Conservation (phyloP, 331 rosid species). For the Erythrophleum ivorense region DNA sequence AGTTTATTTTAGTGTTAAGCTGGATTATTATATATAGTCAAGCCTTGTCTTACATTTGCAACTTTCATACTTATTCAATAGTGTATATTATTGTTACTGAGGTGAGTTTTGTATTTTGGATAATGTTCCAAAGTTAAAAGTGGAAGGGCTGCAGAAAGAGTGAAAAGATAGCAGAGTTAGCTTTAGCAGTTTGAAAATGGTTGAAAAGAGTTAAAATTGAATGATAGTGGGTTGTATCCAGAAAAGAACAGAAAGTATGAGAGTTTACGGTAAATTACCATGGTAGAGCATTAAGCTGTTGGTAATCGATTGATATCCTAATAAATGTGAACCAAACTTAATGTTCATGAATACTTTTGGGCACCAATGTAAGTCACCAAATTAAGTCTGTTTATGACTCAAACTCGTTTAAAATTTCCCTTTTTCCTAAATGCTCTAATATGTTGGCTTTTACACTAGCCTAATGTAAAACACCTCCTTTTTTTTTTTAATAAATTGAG, state of each 20-base stretch:
- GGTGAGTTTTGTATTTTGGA: background rate
- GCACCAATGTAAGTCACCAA: background rate
- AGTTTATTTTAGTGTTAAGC: background rate
- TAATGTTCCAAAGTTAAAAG: background rate
- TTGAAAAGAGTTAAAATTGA: background rate
- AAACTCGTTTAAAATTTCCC: constrained; percentile 7
- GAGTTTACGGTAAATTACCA: background rate
- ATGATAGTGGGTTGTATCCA: background rate
- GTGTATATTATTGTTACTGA: background rate
- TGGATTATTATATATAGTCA: background rate
- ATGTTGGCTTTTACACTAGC: background rate
- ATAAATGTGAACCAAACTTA: background rate
- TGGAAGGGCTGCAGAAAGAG: background rate
- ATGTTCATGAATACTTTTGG: background rate
- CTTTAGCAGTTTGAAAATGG: background rate
- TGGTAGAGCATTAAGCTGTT: background rate
- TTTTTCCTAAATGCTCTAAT: background rate
- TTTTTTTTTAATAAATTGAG: too few relatives aligned
- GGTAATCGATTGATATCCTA: background rate
- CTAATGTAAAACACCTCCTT: background rate
- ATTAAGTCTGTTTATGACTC: background rate
- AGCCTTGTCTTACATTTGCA: background rate
- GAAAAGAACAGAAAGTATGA: background rate
- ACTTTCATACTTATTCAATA: background rate
- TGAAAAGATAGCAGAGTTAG: background rate